Conservation (phyloP, 2,329 filamentous ascomycete genomes). For the Penicillium decumbens region DNA sequence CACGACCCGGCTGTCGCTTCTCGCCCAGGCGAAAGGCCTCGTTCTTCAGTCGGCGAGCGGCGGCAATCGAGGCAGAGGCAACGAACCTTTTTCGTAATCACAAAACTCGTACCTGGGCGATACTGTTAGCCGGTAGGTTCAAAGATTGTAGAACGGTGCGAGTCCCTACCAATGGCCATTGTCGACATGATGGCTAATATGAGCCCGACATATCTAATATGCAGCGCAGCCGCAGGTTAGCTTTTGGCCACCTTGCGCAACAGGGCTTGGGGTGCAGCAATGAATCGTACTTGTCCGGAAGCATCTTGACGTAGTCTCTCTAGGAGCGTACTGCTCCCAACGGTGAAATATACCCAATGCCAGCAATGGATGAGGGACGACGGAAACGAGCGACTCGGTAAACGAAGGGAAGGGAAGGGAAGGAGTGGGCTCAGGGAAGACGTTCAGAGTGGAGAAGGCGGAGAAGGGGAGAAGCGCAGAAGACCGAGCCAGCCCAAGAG, state of each 20-base stretch:
- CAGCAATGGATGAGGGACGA: conserved; percentile 17
- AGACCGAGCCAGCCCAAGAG: conserved; percentile 23
- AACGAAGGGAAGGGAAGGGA: conserved; percentile 12
- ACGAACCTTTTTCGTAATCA: conserved; percentile 94
- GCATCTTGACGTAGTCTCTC: conserved; percentile 30
- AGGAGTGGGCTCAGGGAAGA: conserved; percentile 2
- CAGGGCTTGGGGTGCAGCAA: neutral
- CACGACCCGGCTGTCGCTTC: neutral
- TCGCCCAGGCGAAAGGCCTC: neutral
- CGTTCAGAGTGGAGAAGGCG: conserved; percentile 3
- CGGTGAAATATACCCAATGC: conserved; percentile 32
- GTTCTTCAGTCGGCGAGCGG: conserved; percentile 6
- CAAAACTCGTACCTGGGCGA: conserved; percentile 78
- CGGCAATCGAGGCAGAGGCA: conserved; percentile 1
- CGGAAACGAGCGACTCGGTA: conserved; percentile 12
- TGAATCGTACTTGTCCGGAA: conserved; percentile 42
- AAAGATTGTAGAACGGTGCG: neutral
- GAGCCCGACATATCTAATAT: conserved; percentile 44
- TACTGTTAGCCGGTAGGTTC: conserved; percentile 8
- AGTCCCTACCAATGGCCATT: conserved; percentile 42
- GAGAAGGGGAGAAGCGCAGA: conserved; percentile 1
- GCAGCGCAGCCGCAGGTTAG: conserved; percentile 20
- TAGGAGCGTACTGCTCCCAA: conserved; percentile 39
- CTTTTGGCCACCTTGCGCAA: conserved; percentile 13
- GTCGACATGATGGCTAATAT: conserved; percentile 47